Evolutionary conservation across 2,329 filamentous ascomycete species (phyloP).

Genomic region (Claviceps africana): DNA sequence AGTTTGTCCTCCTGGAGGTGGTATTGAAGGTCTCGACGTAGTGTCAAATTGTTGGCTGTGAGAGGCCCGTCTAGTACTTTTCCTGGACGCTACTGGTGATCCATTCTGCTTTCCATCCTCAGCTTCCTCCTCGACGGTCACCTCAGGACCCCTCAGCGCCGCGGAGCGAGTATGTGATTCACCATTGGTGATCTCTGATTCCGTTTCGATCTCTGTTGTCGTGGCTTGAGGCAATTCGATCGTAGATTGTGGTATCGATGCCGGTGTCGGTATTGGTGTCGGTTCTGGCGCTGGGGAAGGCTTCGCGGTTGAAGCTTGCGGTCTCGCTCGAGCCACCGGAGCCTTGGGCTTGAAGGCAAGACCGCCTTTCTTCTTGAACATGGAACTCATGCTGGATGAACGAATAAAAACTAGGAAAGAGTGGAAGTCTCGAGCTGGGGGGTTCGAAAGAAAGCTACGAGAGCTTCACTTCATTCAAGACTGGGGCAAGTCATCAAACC

Average conservation of each 20-base stretch:
- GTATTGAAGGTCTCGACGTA: background rate
- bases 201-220: background rate
- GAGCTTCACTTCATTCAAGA: background rate
- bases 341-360: conserved; percentile 58
- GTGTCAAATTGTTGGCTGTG: conserved; percentile 3
- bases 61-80: conserved; percentile 1
- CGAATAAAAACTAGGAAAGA: background rate
- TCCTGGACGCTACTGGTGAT: background rate
- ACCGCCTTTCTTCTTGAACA: conserved; percentile 52
- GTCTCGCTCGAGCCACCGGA: conserved; percentile 31
- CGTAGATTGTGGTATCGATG: conserved; percentile 1
- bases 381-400: conserved; percentile 42
- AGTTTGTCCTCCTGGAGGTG: background rate
- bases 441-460: background rate
- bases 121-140: background rate
- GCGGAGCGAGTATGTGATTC: background rate
- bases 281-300: background rate
- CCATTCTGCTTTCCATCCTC: background rate
- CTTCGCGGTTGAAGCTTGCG: conserved; percentile 4
- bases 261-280: background rate
- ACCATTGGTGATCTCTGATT: background rate
- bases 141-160: background rate
- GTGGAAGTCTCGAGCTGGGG: too few relatives aligned
- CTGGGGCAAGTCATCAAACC: background rate
- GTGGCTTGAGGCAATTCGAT: conserved; percentile 1